phyloP scores from a whole-genome alignment of 306 rosid genomes.

The Prinsepia uniflora region DNA sequence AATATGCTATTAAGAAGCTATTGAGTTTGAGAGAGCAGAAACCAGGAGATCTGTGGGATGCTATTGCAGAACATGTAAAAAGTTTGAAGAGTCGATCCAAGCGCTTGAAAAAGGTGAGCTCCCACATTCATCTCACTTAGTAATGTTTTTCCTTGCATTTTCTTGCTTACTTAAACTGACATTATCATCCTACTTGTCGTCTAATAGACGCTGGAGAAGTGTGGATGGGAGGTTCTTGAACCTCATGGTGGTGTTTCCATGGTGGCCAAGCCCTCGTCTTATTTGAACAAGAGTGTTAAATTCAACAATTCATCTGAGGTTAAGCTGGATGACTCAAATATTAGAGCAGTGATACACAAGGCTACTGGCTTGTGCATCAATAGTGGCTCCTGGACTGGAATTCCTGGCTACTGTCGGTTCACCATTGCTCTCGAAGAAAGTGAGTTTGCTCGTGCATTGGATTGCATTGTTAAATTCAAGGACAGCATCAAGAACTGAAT shows the following conservation, averaged over 20 bases:
- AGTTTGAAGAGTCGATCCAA: constrained; percentile 57
- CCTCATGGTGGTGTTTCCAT: constrained; percentile 69
- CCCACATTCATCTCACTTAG: constrained; percentile 7
- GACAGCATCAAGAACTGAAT: constrained; percentile 31
- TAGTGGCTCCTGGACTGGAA: constrained; percentile 89
- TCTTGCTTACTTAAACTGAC: constrained; percentile 1
- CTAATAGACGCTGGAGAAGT: constrained; percentile 58
- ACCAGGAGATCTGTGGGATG: constrained; percentile 58
- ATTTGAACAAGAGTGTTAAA: constrained; percentile 56
- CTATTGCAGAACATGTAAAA: constrained; percentile 46
- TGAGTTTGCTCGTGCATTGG: constrained; percentile 72
- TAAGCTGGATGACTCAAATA: constrained; percentile 58
- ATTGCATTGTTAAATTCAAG: constrained; percentile 62
- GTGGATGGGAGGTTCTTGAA: constrained; percentile 90
- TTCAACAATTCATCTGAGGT: constrained; percentile 40
- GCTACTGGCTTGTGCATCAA: constrained; percentile 90
- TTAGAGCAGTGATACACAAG: constrained; percentile 61
- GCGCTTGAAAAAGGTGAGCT: constrained; percentile 72
- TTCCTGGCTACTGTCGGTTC: constrained; percentile 91
- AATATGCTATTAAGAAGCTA: constrained; percentile 83
- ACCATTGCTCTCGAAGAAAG: constrained; percentile 75
- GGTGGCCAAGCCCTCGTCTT: constrained; percentile 85
- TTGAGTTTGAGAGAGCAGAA: constrained; percentile 61
- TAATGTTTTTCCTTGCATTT: background rate
- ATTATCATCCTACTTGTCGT: constrained; percentile 13